These are phyloP conservation scores for Penicillium oxalicum DNA, from an alignment of 2,329 filamentous ascomycete genomes.

Conservation along the genomic window DNA sequence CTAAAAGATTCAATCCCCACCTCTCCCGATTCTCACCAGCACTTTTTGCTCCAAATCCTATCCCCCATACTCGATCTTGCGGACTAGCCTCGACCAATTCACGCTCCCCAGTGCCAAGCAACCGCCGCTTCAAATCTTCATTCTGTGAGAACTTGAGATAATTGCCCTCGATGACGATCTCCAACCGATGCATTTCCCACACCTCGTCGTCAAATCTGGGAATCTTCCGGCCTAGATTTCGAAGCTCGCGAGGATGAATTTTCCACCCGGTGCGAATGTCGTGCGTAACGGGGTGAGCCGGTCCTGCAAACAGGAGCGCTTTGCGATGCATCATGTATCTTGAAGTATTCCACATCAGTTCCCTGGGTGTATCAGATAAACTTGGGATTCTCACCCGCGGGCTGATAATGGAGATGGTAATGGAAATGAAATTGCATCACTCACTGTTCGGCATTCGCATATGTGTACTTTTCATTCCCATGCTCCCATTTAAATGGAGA, in stretches of 20 bases:
- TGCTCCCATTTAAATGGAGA: conserved; percentile 8
- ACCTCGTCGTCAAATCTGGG: background rate
- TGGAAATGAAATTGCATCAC: too few species aligned
- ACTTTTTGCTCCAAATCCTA: background rate
- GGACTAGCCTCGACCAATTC: background rate
- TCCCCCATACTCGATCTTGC: background rate
- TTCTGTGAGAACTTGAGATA: conserved; percentile 1
- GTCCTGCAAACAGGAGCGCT: background rate
- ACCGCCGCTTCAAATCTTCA: background rate
- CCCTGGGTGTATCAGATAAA: too few species aligned
- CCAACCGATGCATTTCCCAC: background rate
- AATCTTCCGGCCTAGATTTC: background rate
- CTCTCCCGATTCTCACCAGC: background rate
- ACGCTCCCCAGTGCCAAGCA: background rate
- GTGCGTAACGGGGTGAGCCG: background rate
- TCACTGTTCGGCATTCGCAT: conserved; percentile 2
- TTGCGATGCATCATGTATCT: conserved; percentile 2
- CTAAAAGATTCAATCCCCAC: background rate
- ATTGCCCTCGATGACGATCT: background rate
- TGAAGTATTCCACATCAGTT: background rate
- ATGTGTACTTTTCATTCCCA: background rate
- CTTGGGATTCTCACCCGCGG: too few species aligned
- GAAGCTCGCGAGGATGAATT: background rate
- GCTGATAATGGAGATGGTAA: too few species aligned
- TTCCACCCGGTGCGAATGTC: background rate